A percentile compares a stretch with the other conserved stretches of the same genome.
These are phyloP conservation scores for Aureobasidium sp. DNA, from an alignment of 2,329 filamentous ascomycete genomes.

Conservation along the genomic window DNA sequence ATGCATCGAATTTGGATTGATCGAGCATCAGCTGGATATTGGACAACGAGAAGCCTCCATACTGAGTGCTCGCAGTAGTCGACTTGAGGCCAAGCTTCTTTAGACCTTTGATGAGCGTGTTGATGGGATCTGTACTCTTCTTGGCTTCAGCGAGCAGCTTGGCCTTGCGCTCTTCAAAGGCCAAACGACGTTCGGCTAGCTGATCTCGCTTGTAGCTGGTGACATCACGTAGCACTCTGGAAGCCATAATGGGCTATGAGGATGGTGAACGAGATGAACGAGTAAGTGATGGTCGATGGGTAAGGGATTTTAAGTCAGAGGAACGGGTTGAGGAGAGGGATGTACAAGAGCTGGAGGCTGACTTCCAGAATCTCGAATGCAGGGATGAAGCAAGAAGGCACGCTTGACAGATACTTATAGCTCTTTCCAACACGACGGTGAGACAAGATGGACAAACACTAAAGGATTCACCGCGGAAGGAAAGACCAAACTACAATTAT, in stretches of 20 bases:
- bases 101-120: constrained; percentile 14
- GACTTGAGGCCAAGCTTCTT: constrained; percentile 17
- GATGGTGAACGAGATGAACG: neutral
- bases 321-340: neutral
- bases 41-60: constrained; percentile 2
- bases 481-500: neutral
- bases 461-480: neutral
- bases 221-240: constrained; percentile 18
- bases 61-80: neutral
- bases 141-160: constrained; percentile 8
- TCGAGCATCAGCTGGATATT: constrained; percentile 16
- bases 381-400: neutral
- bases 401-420: constrained; percentile 6
- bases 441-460: constrained; percentile 7
- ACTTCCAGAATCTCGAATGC: neutral
- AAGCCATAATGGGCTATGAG: constrained; percentile 16
- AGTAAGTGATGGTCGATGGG: neutral
- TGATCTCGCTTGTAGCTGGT: constrained; percentile 19
- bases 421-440: neutral
- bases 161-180: constrained; percentile 11
- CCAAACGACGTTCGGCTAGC: constrained; percentile 1
- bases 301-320: no score
- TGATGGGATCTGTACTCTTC: neutral
- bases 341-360: constrained; percentile 8
- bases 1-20: constrained; percentile 17